A percentile compares a stretch with the other conserved stretches of the same genome.
These are phyloP conservation scores for Chaetomium sp. DNA, from an alignment of 2,329 filamentous ascomycete genomes.

Conservation along the genomic window DNA sequence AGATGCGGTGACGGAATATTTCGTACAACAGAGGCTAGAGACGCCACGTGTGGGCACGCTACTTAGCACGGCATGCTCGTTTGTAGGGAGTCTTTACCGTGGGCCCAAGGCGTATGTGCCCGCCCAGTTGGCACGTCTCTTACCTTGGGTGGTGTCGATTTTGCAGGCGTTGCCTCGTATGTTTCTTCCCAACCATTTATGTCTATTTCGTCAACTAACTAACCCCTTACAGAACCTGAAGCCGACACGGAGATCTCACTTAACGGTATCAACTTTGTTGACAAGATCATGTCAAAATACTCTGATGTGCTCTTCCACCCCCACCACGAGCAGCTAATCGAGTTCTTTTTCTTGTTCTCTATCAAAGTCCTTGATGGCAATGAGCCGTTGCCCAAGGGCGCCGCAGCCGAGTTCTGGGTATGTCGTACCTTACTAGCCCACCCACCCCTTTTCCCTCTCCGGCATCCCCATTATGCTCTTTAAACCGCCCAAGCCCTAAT, in stretches of 20 bases:
- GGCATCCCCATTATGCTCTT: not conserved
- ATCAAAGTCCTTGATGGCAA: constrained; percentile 62
- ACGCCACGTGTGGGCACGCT: constrained; percentile 62
- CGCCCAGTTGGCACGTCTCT: constrained; percentile 43
- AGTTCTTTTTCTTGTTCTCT: constrained; percentile 65
- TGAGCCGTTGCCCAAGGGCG: constrained; percentile 69
- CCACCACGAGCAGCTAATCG: constrained; percentile 50
- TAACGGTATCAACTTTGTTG: constrained; percentile 65
- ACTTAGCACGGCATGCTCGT: constrained; percentile 64
- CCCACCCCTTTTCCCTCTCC: not conserved
- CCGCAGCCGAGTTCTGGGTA: constrained; percentile 72
- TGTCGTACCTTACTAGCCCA: not conserved
- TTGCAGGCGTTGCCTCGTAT: constrained; percentile 56
- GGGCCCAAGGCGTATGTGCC: constrained; percentile 39
- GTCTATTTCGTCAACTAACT: constrained; percentile 8
- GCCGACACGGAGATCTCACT: constrained; percentile 67
- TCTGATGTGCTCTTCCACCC: constrained; percentile 54
- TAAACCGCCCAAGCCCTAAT: not conserved
- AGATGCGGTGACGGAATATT: constrained; percentile 57
- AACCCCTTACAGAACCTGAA: constrained; percentile 40
- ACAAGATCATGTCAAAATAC: constrained; percentile 55
- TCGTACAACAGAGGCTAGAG: constrained; percentile 51
- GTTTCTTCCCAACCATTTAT: constrained; percentile 16
- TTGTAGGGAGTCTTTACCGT: constrained; percentile 54
- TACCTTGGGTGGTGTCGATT: constrained; percentile 57